Conservation (phyloP, 1,139 yeast species). For the Pichia terricola region DNA sequence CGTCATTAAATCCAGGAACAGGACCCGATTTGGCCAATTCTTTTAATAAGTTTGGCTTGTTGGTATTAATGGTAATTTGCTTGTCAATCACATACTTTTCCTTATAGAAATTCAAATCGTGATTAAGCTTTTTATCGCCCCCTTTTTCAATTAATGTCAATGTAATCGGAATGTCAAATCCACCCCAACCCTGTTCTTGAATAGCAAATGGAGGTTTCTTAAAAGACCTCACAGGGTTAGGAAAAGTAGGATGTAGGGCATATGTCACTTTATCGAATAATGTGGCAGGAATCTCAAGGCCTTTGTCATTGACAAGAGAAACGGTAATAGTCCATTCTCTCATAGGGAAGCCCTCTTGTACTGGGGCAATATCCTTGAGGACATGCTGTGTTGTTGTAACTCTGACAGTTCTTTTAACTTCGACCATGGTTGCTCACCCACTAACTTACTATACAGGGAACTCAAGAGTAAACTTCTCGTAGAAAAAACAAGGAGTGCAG, state of each 20-base stretch:
- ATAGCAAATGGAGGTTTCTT: conserved; percentile 84
- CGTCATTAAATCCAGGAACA: conserved; percentile 38
- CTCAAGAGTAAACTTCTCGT: too few relatives aligned
- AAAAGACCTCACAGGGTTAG: conserved; percentile 73
- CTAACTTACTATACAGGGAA: background rate
- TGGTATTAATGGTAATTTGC: conserved; percentile 63
- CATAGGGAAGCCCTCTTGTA: conserved; percentile 89
- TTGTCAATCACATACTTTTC: conserved; percentile 76
- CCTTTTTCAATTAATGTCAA: conserved; percentile 74
- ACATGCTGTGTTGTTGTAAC: conserved; percentile 82
- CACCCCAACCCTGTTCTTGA: conserved; percentile 98
- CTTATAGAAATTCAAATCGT: conserved; percentile 79
- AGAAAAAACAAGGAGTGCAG: too few relatives aligned
- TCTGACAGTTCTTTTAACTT: conserved; percentile 73
- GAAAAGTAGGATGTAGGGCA: conserved; percentile 89
- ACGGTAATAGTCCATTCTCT: conserved; percentile 86
- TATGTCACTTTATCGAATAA: conserved; percentile 90
- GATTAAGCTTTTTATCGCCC: conserved; percentile 79
- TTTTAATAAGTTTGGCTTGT: conserved; percentile 63
- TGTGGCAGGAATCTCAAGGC: conserved; percentile 77
- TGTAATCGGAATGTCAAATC: conserved; percentile 79
- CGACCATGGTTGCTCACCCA: conserved; percentile 20
- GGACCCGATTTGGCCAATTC: conserved; percentile 75
- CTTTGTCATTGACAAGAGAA: conserved; percentile 64
- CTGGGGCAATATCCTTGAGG: conserved; percentile 76